A percentile compares a stretch with the other conserved stretches of the same genome.
Evolutionary conservation across 2,329 filamentous ascomycete genomes (phyloP).

Genomic region (Incumbomyces delicatus): DNA sequence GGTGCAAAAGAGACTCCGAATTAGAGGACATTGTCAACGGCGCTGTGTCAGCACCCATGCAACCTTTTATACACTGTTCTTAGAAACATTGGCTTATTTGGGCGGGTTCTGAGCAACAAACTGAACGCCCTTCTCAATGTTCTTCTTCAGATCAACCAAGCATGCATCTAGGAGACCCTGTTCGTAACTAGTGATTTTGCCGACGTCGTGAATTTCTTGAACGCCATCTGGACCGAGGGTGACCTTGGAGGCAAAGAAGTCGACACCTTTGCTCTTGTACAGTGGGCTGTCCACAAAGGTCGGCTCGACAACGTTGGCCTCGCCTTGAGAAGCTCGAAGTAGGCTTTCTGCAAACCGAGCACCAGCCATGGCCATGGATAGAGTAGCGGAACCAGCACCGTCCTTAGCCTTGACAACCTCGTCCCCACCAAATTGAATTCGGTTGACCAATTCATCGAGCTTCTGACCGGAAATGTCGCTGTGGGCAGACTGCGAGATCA

Average conservation of each 20-base stretch:
- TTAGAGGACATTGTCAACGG: neutral
- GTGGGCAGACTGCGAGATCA: constrained; percentile 91
- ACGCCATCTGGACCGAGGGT: constrained; percentile 95
- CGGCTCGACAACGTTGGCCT: constrained; percentile 92
- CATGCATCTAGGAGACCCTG: constrained; percentile 79
- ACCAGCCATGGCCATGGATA: constrained; percentile 98
- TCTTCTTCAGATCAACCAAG: constrained; percentile 58
- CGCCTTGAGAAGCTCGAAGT: constrained; percentile 82
- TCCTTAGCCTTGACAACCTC: constrained; percentile 99
- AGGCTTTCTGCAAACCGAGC: constrained; percentile 77
- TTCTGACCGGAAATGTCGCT: constrained; percentile 68
- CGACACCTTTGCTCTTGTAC: constrained; percentile 95
- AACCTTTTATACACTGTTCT: constrained; percentile 1
- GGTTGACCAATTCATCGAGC: constrained; percentile 69
- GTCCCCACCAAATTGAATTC: constrained; percentile 97
- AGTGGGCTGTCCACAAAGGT: constrained; percentile 94
- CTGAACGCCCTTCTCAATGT: constrained; percentile 83
- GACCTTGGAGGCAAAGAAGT: constrained; percentile 93
- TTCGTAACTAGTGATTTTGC: constrained; percentile 75
- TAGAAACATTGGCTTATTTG: constrained; percentile 15
- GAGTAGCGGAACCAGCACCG: constrained; percentile 89
- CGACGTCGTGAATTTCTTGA: constrained; percentile 82
- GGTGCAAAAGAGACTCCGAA: neutral
- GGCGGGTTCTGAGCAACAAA: constrained; percentile 52
- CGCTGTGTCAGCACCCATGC: neutral